Evolutionary conservation across 2,329 filamentous ascomycete species (phyloP), one percentile per base, ranked within the genome.

Genomic region (Aureobasidium sp.): DNA sequence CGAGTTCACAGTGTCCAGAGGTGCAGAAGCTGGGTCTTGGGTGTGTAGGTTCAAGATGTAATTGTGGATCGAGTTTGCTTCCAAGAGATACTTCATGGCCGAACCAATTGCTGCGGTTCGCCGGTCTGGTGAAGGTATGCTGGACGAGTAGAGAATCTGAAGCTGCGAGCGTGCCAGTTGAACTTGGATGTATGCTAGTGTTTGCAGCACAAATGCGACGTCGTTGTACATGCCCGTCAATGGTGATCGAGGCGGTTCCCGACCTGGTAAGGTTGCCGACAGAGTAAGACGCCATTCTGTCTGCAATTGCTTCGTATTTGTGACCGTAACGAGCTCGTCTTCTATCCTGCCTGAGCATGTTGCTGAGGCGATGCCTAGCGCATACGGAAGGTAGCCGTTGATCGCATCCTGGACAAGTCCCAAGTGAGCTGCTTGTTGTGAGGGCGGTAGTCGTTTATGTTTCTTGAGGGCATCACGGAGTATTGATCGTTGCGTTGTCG

Each of bases 391-490:
- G 70, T 97, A 99, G 62, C 81, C 81, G 61, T 86, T 85, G 11
- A 96, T 70, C 40, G 84, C 83, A 35, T 85, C 80, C 59, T 89
- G 78, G 38, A 97, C 79, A 6, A 82, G 81, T 25, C 84, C 79
- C 6, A 99, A 80, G 69, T 90, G 85, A 23, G 85, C 79, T 6
- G 84, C 77, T 72, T 90, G 89, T 25, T 88, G 85, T 10, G 82
- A 71, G 9, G 87, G 79, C 4, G 89, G 81, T n/a, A 96, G 82
- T 57, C 90, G 85, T 74, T 96, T 97, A 79, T 96, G 86, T 67
- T 85, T 85, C 76, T 97, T 97, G 62, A 99, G 80, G 2, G 85
- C 83, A 73, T 93, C 86, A 67, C 90, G 86, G 55, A 96, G 81
- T 19, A 95, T 84, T 66, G 89, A 88, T 62, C 94, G 89, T 69